A percentile compares a stretch with the other conserved stretches of the same genome.
These are phyloP conservation scores for Proliferodiscus dingleyae DNA, from an alignment of 2,329 filamentous ascomycete genomes.

Conservation along the genomic window DNA sequence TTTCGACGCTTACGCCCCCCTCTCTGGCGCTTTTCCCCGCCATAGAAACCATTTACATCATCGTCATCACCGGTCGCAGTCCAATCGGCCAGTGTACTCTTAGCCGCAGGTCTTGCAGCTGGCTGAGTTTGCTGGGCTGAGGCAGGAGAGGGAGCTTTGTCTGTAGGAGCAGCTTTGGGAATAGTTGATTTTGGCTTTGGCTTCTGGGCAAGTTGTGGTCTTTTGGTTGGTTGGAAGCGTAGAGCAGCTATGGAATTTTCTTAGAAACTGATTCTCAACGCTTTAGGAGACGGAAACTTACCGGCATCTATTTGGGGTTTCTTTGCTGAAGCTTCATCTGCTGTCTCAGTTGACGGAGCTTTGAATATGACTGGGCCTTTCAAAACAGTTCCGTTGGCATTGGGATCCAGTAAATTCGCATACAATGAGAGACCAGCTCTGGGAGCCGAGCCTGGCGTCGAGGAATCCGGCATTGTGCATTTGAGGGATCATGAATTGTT, in stretches of 20 bases:
- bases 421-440: conserved; percentile 66
- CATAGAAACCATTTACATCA: conserved; percentile 63
- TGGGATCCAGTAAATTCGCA: conserved; percentile 72
- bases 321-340: conserved; percentile 47
- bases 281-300: conserved; percentile 41
- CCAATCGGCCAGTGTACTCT: conserved; percentile 77
- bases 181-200: conserved; percentile 58
- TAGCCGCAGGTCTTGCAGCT: conserved; percentile 43
- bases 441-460: conserved; percentile 29
- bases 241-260: conserved; percentile 52
- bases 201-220: conserved; percentile 62
- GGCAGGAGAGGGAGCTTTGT: conserved; percentile 27
- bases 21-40: conserved; percentile 57
- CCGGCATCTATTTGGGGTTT: conserved; percentile 56
- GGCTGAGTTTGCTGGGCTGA: conserved; percentile 29
- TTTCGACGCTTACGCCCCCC: conserved; percentile 63
- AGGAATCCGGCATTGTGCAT: conserved; percentile 27
- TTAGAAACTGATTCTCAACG: conserved; percentile 41
- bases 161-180: conserved; percentile 38
- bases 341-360: conserved; percentile 39
- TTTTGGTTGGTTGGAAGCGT: conserved; percentile 81
- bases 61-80: conserved; percentile 73
- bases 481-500: neutral
- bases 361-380: conserved; percentile 71
- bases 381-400: conserved; percentile 51